Evolutionary conservation across 169 alveolate species (phyloP).

Genomic region (Plasmodium berghei): DNA sequence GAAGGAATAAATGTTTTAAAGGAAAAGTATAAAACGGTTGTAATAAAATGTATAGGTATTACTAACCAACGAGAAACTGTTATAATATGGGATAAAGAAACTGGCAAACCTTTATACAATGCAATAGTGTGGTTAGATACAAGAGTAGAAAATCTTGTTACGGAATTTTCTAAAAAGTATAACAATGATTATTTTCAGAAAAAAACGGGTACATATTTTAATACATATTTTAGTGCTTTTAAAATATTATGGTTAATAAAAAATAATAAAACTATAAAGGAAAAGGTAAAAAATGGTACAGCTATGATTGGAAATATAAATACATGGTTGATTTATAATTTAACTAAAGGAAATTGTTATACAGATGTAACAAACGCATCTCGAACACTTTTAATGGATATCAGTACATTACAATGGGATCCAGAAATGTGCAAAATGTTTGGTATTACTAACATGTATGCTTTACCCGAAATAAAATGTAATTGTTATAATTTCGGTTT

Average conservation of each 20-base stretch:
- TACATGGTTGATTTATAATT: slow-evolving; percentile 88
- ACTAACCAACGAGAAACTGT: slow-evolving; percentile 92
- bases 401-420: slow-evolving; percentile 90
- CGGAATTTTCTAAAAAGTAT: slow-evolving; percentile 76
- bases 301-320: slow-evolving; percentile 92
- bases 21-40: slow-evolving; percentile 73
- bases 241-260: slow-evolving; percentile 88
- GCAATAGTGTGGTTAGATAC: slow-evolving; percentile 97
- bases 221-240: slow-evolving; percentile 92
- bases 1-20: slow-evolving; percentile 72
- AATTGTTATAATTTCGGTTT: slow-evolving; percentile 84
- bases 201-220: slow-evolving; percentile 92
- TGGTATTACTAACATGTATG: slow-evolving; percentile 76
- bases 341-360: slow-evolving; percentile 86
- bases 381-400: slow-evolving; percentile 92
- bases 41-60: slow-evolving; percentile 86
- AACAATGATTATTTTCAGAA: slow-evolving; percentile 84
- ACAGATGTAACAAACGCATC: slow-evolving; percentile 96
- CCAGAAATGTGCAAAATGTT: slow-evolving; percentile 86
- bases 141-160: slow-evolving; percentile 88
- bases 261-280: slow-evolving; percentile 79
- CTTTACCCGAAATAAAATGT: slow-evolving; percentile 81
- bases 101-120: slow-evolving; percentile 91
- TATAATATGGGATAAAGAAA: slow-evolving; percentile 88
- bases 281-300: slow-evolving; percentile 79